phyloP scores from a whole-genome alignment of 2,329 filamentous ascomycete genomes.

The Fusarium nurragi region DNA sequence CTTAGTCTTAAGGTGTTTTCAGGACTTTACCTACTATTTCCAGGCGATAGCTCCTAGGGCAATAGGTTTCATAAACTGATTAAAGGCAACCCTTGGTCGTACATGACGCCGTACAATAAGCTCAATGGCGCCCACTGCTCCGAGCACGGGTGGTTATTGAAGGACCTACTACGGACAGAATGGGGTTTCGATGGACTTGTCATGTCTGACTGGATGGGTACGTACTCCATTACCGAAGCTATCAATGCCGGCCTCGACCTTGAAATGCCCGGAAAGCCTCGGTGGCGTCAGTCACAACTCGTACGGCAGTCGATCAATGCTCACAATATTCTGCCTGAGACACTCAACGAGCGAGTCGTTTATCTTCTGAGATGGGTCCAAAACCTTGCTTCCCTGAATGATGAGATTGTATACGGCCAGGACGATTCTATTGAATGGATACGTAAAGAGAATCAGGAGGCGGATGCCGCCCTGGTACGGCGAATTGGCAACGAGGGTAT shows the following conservation, averaged over 20 bases:
- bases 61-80: too few species aligned
- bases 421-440: background rate
- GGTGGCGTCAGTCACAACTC: background rate
- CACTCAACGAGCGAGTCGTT: background rate
- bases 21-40: too few species aligned
- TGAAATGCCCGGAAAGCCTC: slow-evolving; percentile 27
- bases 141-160: slow-evolving; percentile 49
- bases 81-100: slow-evolving; percentile 49
- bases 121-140: slow-evolving; percentile 55
- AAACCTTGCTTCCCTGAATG: background rate
- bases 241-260: slow-evolving; percentile 42
- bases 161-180: slow-evolving; percentile 53
- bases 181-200: slow-evolving; percentile 56
- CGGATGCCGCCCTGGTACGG: background rate
- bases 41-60: too few species aligned
- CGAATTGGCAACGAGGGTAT: slow-evolving; percentile 12
- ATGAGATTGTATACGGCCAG: background rate
- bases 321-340: background rate
- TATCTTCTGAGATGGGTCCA: background rate
- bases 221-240: slow-evolving; percentile 41
- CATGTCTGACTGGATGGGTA: slow-evolving; percentile 57
- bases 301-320: background rate
- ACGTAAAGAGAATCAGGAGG: background rate
- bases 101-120: slow-evolving; percentile 58
- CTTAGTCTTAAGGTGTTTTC: too few species aligned